These are phyloP conservation scores for Moringa oleifera DNA, from an alignment of 345 rosid species.

Conservation along the genomic window DNA sequence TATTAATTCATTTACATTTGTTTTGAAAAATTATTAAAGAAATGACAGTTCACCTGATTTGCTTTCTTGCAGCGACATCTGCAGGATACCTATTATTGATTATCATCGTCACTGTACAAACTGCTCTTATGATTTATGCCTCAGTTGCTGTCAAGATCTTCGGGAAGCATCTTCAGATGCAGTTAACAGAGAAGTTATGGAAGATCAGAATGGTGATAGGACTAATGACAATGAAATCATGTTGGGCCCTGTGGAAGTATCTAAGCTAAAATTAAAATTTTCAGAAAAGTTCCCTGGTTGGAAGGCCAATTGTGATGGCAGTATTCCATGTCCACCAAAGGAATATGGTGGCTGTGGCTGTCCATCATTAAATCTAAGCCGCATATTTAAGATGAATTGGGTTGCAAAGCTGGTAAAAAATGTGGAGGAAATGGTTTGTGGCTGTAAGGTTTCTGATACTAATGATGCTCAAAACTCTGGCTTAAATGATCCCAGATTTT, in stretches of 20 bases:
- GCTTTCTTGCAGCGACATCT: constrained; percentile 68
- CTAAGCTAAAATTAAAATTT: constrained; percentile 41
- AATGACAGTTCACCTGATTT: neutral
- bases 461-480: constrained; percentile 23
- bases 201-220: constrained; percentile 25
- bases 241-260: constrained; percentile 19
- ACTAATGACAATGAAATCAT: constrained; percentile 26
- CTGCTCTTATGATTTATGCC: constrained; percentile 83
- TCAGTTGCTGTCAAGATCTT: constrained; percentile 93
- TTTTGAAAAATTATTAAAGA: neutral
- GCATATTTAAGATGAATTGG: constrained; percentile 98
- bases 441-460: constrained; percentile 61
- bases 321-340: constrained; percentile 87
- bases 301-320: constrained; percentile 79
- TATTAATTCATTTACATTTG: too few relatives aligned
- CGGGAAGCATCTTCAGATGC: constrained; percentile 43
- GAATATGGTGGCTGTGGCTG: constrained; percentile 82
- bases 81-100: constrained; percentile 91
- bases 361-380: constrained; percentile 56
- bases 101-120: constrained; percentile 86
- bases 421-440: constrained; percentile 87
- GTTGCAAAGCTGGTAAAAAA: constrained; percentile 93
- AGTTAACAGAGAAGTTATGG: constrained; percentile 20
- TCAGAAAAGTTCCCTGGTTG: constrained; percentile 65
- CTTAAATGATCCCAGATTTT: constrained; percentile 30